Evolutionary conservation across 495 filamentous ascomycete genomes (phyloP), one percentile per base, ranked within the genome.

Genomic region (Friedmanniomyces simplex): DNA sequence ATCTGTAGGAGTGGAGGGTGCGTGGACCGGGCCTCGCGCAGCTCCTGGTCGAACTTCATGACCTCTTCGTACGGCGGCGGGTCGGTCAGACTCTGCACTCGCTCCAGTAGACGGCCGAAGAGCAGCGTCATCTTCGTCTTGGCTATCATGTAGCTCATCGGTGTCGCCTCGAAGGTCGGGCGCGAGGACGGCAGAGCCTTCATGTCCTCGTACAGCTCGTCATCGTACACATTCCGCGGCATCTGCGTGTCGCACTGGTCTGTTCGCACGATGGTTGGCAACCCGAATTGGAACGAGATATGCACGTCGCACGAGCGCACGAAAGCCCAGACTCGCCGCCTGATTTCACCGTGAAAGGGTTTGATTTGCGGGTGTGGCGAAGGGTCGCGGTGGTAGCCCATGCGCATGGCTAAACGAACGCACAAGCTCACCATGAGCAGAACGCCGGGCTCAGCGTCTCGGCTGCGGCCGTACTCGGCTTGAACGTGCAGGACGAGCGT

Each of bases 321-420:
- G 62, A 91, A 81, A 1, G 85, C 79, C 93, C 94, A 99, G 8
- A 95, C 80, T 56, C 93, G 79, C 45, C 91, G 78, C 54, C 93
- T 79, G 81, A 97, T 91, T 70, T 99, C 93, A 22, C 84, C 91
- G 68, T 94, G 83, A 63, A 91, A 95, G 5, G 89, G 86, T 4
- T 83, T 81, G 59, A 99, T 84, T 50, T 82, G 83, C 13, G 87
- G 78, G 65, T 89, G 96, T 70, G 84, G 82, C 64, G 85, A 87
- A 14, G 88, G 82, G 68, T 99, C 93, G 54, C 94, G 81, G 66
- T 99, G 93, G 58, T 96, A 94, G 47, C 93, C 93, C 88, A 95
- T 95, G 25, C 88, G 80, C 78, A 96, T 89, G 11, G 91, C 88
- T 54, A 96, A 73, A 55, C 91, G 82, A 24, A 87, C 83, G 58